These are phyloP conservation scores for Paecilomyces formosus DNA, from an alignment of 2,329 filamentous ascomycete genomes.

Conservation along the genomic window DNA sequence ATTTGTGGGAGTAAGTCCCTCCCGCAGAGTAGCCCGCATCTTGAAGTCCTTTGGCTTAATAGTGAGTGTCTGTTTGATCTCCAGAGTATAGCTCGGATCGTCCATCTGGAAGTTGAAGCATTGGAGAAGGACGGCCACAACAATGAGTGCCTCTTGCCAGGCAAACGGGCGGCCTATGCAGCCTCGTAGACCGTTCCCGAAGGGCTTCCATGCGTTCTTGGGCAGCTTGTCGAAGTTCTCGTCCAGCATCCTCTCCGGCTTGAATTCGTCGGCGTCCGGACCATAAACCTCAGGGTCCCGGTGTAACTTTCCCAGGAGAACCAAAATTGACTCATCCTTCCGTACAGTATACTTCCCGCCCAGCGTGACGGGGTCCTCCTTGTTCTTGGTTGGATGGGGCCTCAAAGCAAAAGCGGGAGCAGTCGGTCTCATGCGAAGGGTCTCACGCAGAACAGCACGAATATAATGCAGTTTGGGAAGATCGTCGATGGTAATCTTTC, in stretches of 20 bases:
- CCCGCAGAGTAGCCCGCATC: conserved; percentile 52
- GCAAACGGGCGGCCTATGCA: conserved; percentile 70
- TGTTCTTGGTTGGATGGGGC: conserved; percentile 36
- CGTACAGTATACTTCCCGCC: conserved; percentile 56
- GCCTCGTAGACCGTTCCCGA: conserved; percentile 62
- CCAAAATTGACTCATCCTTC: conserved; percentile 43
- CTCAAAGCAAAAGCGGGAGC: conserved; percentile 49
- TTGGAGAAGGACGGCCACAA: conserved; percentile 58
- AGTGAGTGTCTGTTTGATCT: conserved; percentile 32
- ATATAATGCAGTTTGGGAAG: conserved; percentile 60
- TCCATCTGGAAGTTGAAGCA: conserved; percentile 61
- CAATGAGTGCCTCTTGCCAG: conserved; percentile 63
- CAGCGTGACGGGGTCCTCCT: conserved; percentile 39
- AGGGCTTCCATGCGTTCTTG: conserved; percentile 63
- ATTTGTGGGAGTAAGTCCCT: conserved; percentile 38
- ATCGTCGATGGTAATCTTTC: conserved; percentile 53
- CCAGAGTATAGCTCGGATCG: conserved; percentile 44
- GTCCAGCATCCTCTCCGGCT: conserved; percentile 65
- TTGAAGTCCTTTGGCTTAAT: conserved; percentile 49
- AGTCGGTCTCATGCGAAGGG: conserved; percentile 53
- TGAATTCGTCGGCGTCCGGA: conserved; percentile 57
- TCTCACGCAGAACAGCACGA: conserved; percentile 57
- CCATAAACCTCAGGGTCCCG: conserved; percentile 59
- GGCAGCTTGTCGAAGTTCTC: conserved; percentile 59
- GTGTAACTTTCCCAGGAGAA: conserved; percentile 50